Evolutionary conservation across 2,329 filamentous ascomycete genomes (phyloP), one percentile per base, ranked within the genome.

Genomic region (Penicillium polonicum): DNA sequence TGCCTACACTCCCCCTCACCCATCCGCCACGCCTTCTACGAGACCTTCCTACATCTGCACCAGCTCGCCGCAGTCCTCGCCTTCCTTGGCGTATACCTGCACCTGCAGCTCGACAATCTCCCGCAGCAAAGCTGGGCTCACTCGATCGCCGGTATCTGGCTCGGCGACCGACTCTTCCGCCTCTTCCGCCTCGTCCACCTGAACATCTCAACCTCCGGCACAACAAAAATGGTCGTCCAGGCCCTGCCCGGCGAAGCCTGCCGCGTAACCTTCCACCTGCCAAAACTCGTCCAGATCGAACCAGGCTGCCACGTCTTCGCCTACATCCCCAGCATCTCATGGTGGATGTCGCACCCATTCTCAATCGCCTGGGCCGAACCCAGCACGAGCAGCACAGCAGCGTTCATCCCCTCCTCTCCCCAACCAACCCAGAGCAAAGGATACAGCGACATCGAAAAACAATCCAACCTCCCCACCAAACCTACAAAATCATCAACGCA

Each of bases 1-100:
- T 44, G 68, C 1, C 58, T 78, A 12, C 79, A 80, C 59, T 78
- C 79, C 1, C 72, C 75, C 10, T 80, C 91, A 2, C 88, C 92
- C 0, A 71, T 99, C 51, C 88, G 94, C 60, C 93, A 97, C 74
- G 92, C 92, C 39, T 97, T 96, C 73, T 99, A 99, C 78, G 94
- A 99, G 78, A 95, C 91, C 1, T 99, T 99, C 62, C 65, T 81
- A 25, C 77, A 80, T 59, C 63, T 80, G 7, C 79, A 81, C 65
- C 78, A 80, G 59, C 62, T 79, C 13, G 70, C 74, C 23, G 79
- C 76, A 10, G 61, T 80, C 17, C 48, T 76, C n/a, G 71, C 76
- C 17, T 69, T 80, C 52, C 50, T 79, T 15, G 79, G 78, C 10
- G 70, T 80, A 36, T 79, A 78, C 58, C 41, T 77, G 23, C 79